Percentiles rank a stretch among this genome's conserved stretches.
Evolutionary conservation across 1,139 yeast species (phyloP).

Genomic region (Yamadazyma membranifaciens): DNA sequence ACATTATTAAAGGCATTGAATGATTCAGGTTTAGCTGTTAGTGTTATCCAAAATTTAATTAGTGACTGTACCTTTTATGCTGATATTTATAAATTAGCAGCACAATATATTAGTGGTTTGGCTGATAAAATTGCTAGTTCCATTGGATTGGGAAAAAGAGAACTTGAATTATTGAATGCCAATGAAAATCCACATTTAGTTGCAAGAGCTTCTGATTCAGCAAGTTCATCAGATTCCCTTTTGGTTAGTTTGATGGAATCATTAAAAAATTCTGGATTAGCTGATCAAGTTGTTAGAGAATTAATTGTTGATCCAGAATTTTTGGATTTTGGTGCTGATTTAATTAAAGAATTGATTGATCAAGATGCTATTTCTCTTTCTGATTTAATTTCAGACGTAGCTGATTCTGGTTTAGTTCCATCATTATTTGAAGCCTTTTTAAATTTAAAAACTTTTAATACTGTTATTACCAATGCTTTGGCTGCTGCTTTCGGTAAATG

Average conservation of each 20-base stretch:
- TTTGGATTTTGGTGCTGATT: constrained; percentile 41
- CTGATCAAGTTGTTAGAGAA: constrained; percentile 37
- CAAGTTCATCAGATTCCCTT: constrained; percentile 14
- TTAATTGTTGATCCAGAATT: constrained; percentile 41
- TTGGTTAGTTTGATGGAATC: constrained; percentile 44
- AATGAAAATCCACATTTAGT: constrained; percentile 6
- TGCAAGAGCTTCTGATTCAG: constrained; percentile 10
- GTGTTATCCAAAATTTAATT: constrained; percentile 37
- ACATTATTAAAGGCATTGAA: constrained; percentile 43
- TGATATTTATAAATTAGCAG: constrained; percentile 39
- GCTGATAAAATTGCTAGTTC: constrained; percentile 24
- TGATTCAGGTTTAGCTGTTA: constrained; percentile 44
- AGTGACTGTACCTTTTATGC: constrained; percentile 42
- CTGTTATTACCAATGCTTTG: constrained; percentile 44
- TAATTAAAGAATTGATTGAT: constrained; percentile 32
- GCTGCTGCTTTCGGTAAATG: constrained; percentile 47
- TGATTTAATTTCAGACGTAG: constrained; percentile 29
- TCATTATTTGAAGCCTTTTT: constrained; percentile 40
- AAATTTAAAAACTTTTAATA: constrained; percentile 38
- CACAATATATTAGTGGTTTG: constrained; percentile 30
- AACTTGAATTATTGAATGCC: constrained; percentile 11
- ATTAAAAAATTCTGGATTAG: constrained; percentile 46
- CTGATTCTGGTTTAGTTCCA: constrained; percentile 40
- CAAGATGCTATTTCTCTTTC: constrained; percentile 29
- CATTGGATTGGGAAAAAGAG: constrained; percentile 25